Evolutionary conservation across 169 alveolate genomes (phyloP).

Genomic region (Eimeria acervulina): DNA sequence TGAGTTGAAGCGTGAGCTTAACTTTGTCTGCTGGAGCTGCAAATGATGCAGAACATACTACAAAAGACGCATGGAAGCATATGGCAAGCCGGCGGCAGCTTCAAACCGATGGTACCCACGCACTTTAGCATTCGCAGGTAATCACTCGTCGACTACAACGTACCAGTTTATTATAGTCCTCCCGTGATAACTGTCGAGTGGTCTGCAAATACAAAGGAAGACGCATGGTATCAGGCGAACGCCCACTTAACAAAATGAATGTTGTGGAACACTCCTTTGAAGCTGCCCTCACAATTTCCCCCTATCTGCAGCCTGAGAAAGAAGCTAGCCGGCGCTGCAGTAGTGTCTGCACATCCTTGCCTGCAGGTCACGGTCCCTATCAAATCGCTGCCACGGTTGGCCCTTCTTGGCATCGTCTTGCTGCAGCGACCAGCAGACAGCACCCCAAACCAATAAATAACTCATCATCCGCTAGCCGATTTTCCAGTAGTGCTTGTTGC

Average conservation of each 20-base stretch:
- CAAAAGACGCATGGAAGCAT: not conserved
- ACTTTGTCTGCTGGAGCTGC: slow-evolving; percentile 59
- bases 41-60: not conserved
- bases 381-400: slow-evolving; percentile 84
- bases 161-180: slow-evolving; percentile 64
- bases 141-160: not conserved
- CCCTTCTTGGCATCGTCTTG: slow-evolving; percentile 71
- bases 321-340: not conserved
- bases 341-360: not conserved
- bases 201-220: not conserved
- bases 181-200: slow-evolving; percentile 38
- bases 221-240: not conserved
- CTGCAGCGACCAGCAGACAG: slow-evolving; percentile 54
- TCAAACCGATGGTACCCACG: not conserved
- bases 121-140: not conserved
- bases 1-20: slow-evolving; percentile 60
- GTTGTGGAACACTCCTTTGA: not conserved
- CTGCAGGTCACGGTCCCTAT: slow-evolving; percentile 81
- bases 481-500: not conserved
- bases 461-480: not conserved
- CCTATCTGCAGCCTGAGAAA: not conserved
- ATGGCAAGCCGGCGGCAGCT: not conserved
- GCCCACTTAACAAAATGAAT: not conserved
- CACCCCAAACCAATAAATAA: not conserved
- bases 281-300: not conserved